Base-by-base conservation (phyloP, 345 rosid species). In the Combretum micranthum region DNA sequence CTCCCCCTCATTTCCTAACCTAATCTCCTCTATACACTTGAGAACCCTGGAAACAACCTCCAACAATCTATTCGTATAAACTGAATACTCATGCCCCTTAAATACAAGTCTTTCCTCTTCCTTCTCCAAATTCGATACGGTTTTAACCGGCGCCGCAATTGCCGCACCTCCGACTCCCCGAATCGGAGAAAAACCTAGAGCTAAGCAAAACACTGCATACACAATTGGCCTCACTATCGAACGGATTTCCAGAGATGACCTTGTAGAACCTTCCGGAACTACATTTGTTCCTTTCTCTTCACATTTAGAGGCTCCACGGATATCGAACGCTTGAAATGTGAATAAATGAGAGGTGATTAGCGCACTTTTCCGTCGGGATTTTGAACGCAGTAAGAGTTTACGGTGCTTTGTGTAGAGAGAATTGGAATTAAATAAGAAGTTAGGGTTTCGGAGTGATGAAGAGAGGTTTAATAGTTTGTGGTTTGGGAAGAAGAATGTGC, bases 141-240 rank as follows among this genome's bases (percentile, higher is more conserved):
- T 68, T 71, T 68, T 74, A 2, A 58, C 72, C 2, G 75, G 75
- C 5, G 83, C 70, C 44, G 87, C 90, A 56, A 75, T 56, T 46
- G 96, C 96, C 20, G 71, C 71, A 48, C 71, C 69, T 48, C 75
- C 83, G 62, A 77, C 62, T 39, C 67, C 50, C 20, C 66, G 63
- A 73, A 80, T 37, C 25, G 86, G 84, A 13, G 70, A 64, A 61
- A 87, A 73, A 54, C 94, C 92, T 45, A 79, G 59, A 53, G 88
- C 91, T 59, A 87, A 56, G 66, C 83, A 87, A 69, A 80, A 63
- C 64, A 87, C 68, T 15, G 77, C 70, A 66, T 66, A 83, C 14
- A 68, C 80, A 51, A 86, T 47, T 43, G 76, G 72, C 74, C 72
- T 81, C 0, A 77, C 63, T 20, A 79, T 51, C 42, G 69, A 67